Evolutionary conservation across 352 stramenopile species (phyloP).

Genomic region (Phytophthora pinifolia): DNA sequence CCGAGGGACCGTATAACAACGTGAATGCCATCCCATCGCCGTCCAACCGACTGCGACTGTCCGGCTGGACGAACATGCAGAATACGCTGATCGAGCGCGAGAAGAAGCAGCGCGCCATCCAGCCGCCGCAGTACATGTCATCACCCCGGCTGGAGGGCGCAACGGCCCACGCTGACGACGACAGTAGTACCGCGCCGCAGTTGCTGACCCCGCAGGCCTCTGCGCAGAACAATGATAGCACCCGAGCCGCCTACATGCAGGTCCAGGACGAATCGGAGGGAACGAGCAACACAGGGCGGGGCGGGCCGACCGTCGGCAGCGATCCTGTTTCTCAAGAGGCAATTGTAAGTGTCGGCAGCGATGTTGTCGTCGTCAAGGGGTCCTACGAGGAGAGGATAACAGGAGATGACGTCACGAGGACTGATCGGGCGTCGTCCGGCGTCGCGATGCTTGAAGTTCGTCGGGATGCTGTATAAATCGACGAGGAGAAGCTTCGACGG

Average conservation of each 20-base stretch:
- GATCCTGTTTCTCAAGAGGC: background rate
- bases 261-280: conserved; percentile 11
- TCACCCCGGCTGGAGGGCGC: conserved; percentile 22
- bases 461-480: conserved; percentile 15
- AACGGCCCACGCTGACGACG: background rate
- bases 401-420: conserved; percentile 5
- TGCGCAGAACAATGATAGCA: conserved; percentile 13
- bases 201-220: conserved; percentile 8
- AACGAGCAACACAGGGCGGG: conserved; percentile 2
- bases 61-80: conserved; percentile 59
- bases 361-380: conserved; percentile 17
- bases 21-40: conserved; percentile 65
- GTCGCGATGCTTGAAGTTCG: conserved; percentile 28
- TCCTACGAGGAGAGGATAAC: conserved; percentile 24
- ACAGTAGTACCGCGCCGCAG: conserved; percentile 1
- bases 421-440: conserved; percentile 9
- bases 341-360: conserved; percentile 12
- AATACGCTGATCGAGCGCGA: conserved; percentile 57
- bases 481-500: background rate
- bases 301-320: conserved; percentile 2
- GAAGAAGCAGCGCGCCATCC: conserved; percentile 42
- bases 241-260: conserved; percentile 16
- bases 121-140: conserved; percentile 25
- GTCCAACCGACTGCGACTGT: conserved; percentile 64
- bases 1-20: conserved; percentile 73